These are phyloP conservation scores for Digitaria exilis DNA, from an alignment of 202 grass and related monocot genomes.

Conservation along the genomic window DNA sequence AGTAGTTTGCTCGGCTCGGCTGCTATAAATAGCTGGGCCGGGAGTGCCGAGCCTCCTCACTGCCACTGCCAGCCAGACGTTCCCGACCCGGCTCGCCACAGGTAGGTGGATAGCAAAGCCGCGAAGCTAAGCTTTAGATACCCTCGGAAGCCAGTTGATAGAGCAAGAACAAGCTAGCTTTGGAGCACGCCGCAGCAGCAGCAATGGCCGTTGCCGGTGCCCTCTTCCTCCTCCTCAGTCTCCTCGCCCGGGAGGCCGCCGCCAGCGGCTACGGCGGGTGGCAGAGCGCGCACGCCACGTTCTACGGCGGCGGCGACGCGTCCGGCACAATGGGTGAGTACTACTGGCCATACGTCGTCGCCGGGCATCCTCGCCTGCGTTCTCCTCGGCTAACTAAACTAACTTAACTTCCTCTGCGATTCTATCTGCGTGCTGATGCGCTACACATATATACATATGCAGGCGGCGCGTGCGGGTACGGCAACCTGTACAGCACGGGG, in stretches of 20 bases:
- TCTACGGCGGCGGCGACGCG: slow-evolving; percentile 91
- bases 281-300: slow-evolving; percentile 88
- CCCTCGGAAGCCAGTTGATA: not conserved
- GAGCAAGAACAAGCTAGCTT: no score
- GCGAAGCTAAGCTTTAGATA: not conserved
- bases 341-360: no score
- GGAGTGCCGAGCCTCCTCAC: slow-evolving; percentile 33
- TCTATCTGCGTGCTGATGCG: no score
- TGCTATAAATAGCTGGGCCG: slow-evolving; percentile 54
- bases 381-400: no score
- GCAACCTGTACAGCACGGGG: slow-evolving; percentile 75
- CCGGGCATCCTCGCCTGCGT: not conserved
- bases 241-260: slow-evolving; percentile 40
- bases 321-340: slow-evolving; percentile 87
- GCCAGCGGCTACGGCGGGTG: slow-evolving; percentile 69
- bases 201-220: slow-evolving; percentile 40
- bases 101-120: not conserved
- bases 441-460: not conserved
- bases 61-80: slow-evolving; percentile 43
- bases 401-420: no score
- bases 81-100: no score
- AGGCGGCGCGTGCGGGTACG: slow-evolving; percentile 92
- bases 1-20: not conserved
- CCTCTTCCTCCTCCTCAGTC: slow-evolving; percentile 42
- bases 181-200: no score